Base-by-base conservation (phyloP, 441 rosid genomes). In the Adansonia madagascariensis region DNA sequence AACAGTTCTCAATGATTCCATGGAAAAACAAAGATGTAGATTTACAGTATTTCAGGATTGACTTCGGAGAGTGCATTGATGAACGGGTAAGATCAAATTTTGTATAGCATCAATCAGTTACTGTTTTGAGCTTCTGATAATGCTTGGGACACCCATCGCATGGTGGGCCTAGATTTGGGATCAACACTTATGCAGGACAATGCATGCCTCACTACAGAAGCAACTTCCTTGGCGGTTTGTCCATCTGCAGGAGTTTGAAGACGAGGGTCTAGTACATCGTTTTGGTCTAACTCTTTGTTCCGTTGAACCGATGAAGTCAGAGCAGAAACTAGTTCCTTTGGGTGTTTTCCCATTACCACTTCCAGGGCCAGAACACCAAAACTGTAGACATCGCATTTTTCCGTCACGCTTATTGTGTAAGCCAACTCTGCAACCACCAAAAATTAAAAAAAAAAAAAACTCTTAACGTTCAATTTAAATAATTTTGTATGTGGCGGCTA, bases 371-470 rank as follows among this genome's bases (percentile, higher is more conserved):
- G 31, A 59, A 59, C 63, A 59, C 63, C 63, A 59, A 59, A 59
- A 59, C 63, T 59, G 63, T 59, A 59, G 63, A 59, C 63, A 20
- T 59, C 63, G 31, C 63, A 59, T 59, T 59, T 57, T 22, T 59
- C 63, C 8, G 35, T 59, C 63, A 24, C 63, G 35, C 35, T 59
- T 8, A 59, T 4, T 3, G 63, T 20, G 35, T 59, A 59, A 20
- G 63, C 63, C 22, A 59, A 59, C 63, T 59, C 63, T 59, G 63
- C 63, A 59, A 20, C 12, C 27, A 57, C 27, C 27, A 20, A 2
- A 8, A 24, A n/a, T n/a, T n/a, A 24, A 55, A 15, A 56, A 56
- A 56, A 6, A 56, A 56, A 55, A 52, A 4, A 5, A 15, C 8
- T 15, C n/a, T 52, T n/a, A 52, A 52, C 17, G 56, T 15, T 52